phyloP scores from a whole-genome alignment of 768 basidiomycete species.

The Artomyces pyxidatus region DNA sequence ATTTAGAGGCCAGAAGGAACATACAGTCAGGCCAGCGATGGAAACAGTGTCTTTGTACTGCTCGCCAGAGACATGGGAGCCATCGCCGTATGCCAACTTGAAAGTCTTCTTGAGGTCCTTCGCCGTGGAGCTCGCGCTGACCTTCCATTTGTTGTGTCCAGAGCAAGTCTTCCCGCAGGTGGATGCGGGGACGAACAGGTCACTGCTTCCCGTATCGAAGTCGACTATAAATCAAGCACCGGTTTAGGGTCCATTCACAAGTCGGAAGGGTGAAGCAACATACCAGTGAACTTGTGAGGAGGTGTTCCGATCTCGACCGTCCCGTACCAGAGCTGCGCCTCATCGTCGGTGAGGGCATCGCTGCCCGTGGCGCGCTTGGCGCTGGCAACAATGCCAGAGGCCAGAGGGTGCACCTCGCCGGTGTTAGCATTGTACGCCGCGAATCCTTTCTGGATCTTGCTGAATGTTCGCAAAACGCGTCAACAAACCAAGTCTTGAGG shows the following conservation, averaged over 20 bases:
- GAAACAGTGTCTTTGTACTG: slow-evolving; percentile 2
- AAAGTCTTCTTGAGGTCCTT: neutral
- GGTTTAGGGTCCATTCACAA: neutral
- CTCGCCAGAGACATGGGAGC: neutral
- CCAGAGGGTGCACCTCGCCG: slow-evolving; percentile 1
- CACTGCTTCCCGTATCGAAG: slow-evolving; percentile 3
- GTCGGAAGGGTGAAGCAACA: neutral
- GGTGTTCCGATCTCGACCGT: slow-evolving; percentile 5
- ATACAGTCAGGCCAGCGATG: neutral
- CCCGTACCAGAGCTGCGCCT: slow-evolving; percentile 6
- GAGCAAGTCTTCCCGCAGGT: neutral
- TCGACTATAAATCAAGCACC: neutral
- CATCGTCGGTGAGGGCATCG: neutral
- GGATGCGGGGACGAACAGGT: neutral
- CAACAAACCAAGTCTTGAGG: neutral
- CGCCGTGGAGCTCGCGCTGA: neutral
- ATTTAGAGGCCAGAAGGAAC: neutral
- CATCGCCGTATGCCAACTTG: neutral
- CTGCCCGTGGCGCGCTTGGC: neutral
- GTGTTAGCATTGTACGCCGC: neutral
- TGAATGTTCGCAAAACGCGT: neutral
- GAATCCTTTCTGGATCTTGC: neutral
- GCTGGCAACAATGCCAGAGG: neutral
- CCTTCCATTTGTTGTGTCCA: neutral
- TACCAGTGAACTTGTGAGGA: neutral